Base-by-base conservation (phyloP, 306 rosid genomes). In the Delonix regia region DNA sequence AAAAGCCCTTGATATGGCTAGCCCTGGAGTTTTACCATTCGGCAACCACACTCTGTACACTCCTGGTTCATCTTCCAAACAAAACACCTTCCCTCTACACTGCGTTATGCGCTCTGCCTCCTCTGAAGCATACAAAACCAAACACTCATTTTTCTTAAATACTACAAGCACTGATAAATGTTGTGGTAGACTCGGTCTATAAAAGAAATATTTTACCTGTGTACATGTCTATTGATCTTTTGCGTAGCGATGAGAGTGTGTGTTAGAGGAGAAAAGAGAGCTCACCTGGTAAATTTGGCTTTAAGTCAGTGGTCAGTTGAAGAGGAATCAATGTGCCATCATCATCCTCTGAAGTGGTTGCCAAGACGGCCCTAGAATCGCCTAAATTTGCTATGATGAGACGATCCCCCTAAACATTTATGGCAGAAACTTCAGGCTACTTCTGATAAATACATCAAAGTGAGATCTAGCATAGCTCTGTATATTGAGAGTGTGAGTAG, bases 351-450 rank as follows among this genome's bases (percentile, higher is more conserved):
- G 84, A 77, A 65, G 83, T 76, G 15, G 92, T 81, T 42, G 92
- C 95, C 71, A 92, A 84, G 2, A 92, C 93, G 30, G 94, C 92
- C 70, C 97, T 83, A 38, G 93, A 90, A 72, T 92, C 97, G n/a
- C 97, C 97, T 18, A 86, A 70, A 45, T 92, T 90, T 78, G 93
- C 92, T 49, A 85, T 55, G n/a, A 85, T 73, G 55, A 92, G 95
- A 44, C 85, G 55, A 47, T 88, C 88, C 15, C 92, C 95, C 97
- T 92, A 69, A 62, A 83, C 25, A 34, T 55, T 41, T 21, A 14
- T 44, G 34, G 34, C 63, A 56, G 19, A 61, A 36, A 78, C 53
- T 39, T 83, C 18, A 78, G 59, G 12, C 57, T 39, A 64, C 76
- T 75, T 73, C 33, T 63, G 34, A 36, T 27, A 69, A 66, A 59